phyloP scores from a whole-genome alignment of 225 moss, liverwort and hornwort genomes.

The Climacium dendroides region DNA sequence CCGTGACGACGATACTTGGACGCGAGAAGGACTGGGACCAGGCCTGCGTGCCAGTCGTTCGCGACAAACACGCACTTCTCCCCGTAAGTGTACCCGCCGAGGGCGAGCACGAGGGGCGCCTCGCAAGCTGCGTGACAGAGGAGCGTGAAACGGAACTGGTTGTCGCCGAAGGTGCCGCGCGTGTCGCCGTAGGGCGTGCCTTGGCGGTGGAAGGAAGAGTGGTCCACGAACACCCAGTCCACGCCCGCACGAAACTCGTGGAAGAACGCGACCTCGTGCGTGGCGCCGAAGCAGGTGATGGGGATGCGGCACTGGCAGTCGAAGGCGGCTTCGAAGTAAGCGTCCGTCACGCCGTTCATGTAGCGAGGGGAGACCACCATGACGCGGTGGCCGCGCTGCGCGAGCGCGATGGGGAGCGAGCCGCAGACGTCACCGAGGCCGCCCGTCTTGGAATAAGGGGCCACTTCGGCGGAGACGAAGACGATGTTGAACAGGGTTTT shows the following conservation, averaged over 20 bases:
- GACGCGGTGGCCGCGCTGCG: constrained; percentile 82
- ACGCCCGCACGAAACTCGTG: constrained; percentile 85
- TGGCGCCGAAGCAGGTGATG: constrained; percentile 60
- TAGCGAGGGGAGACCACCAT: constrained; percentile 94
- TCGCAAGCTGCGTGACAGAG: constrained; percentile 97
- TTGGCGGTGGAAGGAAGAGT: constrained; percentile 74
- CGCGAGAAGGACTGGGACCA: constrained; percentile 88
- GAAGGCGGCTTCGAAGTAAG: constrained; percentile 50
- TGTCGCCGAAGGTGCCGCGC: constrained; percentile 86
- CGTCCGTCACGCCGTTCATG: constrained; percentile 71
- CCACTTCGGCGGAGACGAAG: constrained; percentile 83
- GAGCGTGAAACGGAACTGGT: constrained; percentile 92
- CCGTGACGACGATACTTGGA: constrained; percentile 70
- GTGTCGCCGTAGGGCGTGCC: constrained; percentile 97
- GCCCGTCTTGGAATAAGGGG: constrained; percentile 90
- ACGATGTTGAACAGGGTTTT: constrained; percentile 65
- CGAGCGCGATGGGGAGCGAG: constrained; percentile 76
- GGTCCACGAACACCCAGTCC: constrained; percentile 98
- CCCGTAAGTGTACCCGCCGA: constrained; percentile 83
- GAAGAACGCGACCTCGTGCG: constrained; percentile 82
- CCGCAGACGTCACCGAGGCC: constrained; percentile 95
- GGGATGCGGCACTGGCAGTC: constrained; percentile 84
- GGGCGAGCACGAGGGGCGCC: constrained; percentile 71
- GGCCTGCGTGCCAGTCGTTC: constrained; percentile 95
- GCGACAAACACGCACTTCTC: constrained; percentile 84